Evolutionary conservation across 2,329 filamentous ascomycete genomes (phyloP).

Genomic region (Dactylellina parvicollis): DNA sequence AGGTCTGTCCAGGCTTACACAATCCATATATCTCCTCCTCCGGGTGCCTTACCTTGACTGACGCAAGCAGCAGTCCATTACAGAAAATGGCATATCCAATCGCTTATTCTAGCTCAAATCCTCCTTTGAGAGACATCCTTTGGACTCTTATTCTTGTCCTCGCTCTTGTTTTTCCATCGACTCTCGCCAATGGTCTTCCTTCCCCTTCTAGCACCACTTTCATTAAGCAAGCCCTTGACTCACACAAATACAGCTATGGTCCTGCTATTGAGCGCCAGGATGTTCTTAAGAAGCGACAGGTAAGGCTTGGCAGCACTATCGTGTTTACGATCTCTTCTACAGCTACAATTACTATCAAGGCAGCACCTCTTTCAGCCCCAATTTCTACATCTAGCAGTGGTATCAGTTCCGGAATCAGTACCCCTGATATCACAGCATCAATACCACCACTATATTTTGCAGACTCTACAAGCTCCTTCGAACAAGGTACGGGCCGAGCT

Average conservation of each 20-base stretch:
- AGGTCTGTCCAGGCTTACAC: too few species aligned
- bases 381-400: neutral
- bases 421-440: too few species aligned
- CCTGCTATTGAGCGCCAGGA: neutral
- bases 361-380: neutral
- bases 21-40: too few species aligned
- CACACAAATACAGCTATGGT: neutral
- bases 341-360: constrained; percentile 31
- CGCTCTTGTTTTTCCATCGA: constrained; percentile 4
- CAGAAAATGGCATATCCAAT: constrained; percentile 17
- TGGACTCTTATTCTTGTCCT: constrained; percentile 9
- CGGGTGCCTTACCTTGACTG: neutral
- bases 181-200: constrained; percentile 15
- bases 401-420: too few species aligned
- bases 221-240: neutral
- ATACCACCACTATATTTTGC: too few species aligned
- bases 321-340: constrained; percentile 40
- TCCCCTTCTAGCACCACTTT: neutral
- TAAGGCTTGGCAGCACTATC: constrained; percentile 24
- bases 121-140: neutral
- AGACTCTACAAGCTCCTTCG: too few species aligned
- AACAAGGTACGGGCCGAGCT: too few species aligned
- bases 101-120: neutral
- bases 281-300: constrained; percentile 14
- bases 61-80: neutral